Conservation (phyloP, 768 basidiomycete species). For the Cystoderma amianthinum region DNA sequence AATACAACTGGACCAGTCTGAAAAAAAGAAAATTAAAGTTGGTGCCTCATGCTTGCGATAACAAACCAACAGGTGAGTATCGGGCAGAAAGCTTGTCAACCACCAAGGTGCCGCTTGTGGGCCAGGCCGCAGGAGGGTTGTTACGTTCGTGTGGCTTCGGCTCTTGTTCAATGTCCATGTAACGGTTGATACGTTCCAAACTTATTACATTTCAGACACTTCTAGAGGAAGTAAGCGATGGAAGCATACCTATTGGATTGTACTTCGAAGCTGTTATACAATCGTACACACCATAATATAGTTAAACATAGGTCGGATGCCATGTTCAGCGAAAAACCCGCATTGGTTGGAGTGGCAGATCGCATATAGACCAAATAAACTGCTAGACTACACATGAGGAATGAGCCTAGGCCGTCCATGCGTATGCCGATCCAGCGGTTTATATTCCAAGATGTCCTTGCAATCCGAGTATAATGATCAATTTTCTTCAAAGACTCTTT, state of each 20-base stretch:
- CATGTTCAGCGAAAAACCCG: conserved; percentile 53
- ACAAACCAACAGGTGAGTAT: conserved; percentile 29
- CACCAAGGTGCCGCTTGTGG: conserved; percentile 42
- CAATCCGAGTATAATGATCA: conserved; percentile 41
- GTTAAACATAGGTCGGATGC: conserved; percentile 51
- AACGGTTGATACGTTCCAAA: conserved; percentile 10
- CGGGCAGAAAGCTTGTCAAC: conserved; percentile 45
- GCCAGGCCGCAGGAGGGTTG: conserved; percentile 57
- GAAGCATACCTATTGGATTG: conserved; percentile 31
- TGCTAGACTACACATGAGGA: conserved; percentile 50
- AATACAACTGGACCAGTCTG: conserved; percentile 41
- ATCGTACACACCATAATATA: conserved; percentile 45
- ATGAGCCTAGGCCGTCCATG: conserved; percentile 48
- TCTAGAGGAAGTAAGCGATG: not conserved
- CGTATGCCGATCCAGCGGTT: conserved; percentile 46
- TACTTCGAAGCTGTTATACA: conserved; percentile 40
- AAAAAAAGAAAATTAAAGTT: not conserved
- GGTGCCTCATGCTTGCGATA: not conserved
- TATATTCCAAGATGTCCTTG: conserved; percentile 45
- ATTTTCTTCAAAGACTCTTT: conserved; percentile 41
- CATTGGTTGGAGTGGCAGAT: conserved; percentile 27
- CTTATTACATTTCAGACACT: not conserved
- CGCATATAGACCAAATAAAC: conserved; percentile 42
- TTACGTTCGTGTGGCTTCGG: conserved; percentile 16
- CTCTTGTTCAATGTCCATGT: conserved; percentile 11